Evolutionary conservation across 2,329 filamentous ascomycete species (phyloP), one percentile per base, ranked within the genome.

Genomic region (Apiospora kogelbergensis): DNA sequence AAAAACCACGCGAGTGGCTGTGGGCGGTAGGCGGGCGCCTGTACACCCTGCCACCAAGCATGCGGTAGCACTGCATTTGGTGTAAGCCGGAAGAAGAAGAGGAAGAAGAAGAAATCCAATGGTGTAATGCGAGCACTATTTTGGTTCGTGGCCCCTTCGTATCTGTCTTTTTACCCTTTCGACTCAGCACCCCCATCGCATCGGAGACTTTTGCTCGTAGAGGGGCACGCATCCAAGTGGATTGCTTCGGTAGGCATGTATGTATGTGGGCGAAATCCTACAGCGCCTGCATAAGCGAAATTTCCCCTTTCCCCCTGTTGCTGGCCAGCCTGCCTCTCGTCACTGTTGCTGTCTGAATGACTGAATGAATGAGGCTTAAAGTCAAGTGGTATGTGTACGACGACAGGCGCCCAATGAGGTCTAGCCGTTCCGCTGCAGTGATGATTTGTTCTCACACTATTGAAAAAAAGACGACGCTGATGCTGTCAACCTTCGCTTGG

Each of bases 1-100:
- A 33, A 57, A 60, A 37, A 60, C 53, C 53, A 60, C 53, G 53
- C 53, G 53, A 60, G 53, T 60, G 53, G 53, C 53, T 60, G 53
- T 4, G n/a, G n/a, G n/a, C n/a, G n/a, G n/a, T n/a, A n/a, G n/a
- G n/a, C 37, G 26, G 53, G 20, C 17, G 30, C 17, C 53, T 24
- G 26, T 57, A 20, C 53, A n/a, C n/a, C n/a, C n/a, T n/a, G n/a
- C n/a, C n/a, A 7, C 33, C 33, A 33, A 22, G 24, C 7, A 53
- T 53, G 24, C 46, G 46, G 46, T 53, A 26, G 46, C 46, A 53
- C 46, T 13, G 40, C 7, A 10, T 42, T 30, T 53, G 30, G 46
- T 53, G 46, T 30, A 53, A 53, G 46, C 46, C 46, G 46, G 17
- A 17, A 53, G 6, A 53, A 13, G 46, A 53, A 20, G 24, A 33